phyloP scores from a whole-genome alignment of 192 early-diverging fungal species.

The Rhizophagus sp. region DNA sequence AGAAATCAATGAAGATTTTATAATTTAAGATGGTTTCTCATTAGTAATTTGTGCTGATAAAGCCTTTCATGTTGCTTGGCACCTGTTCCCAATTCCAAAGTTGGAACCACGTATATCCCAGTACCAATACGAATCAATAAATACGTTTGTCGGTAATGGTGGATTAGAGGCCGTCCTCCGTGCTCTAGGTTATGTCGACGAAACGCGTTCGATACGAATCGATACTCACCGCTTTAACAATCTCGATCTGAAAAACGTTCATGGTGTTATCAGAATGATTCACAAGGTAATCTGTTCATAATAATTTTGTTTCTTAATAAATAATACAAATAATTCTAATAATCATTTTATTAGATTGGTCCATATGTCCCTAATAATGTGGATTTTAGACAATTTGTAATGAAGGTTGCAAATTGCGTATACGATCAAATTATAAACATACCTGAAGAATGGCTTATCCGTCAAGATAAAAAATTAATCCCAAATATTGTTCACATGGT shows the following conservation, averaged over 20 bases:
- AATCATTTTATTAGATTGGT: conserved; percentile 11
- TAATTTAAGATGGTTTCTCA: conserved; percentile 22
- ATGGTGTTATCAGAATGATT: conserved; percentile 25
- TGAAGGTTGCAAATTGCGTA: conserved; percentile 18
- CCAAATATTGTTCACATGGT: conserved; percentile 31
- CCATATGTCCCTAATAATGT: conserved; percentile 7
- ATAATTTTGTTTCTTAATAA: background rate
- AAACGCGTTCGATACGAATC: background rate
- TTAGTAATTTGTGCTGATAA: conserved; percentile 25
- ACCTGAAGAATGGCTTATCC: conserved; percentile 25
- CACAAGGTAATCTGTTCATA: conserved; percentile 12
- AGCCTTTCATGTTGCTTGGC: conserved; percentile 23
- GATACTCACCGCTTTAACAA: background rate
- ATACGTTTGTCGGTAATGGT: conserved; percentile 1
- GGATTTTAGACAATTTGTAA: conserved; percentile 27
- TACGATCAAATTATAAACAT: conserved; percentile 23
- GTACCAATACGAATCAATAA: conserved; percentile 28
- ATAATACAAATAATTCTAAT: background rate
- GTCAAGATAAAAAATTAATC: conserved; percentile 27
- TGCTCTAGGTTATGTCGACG: conserved; percentile 17
- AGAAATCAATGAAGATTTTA: conserved; percentile 29
- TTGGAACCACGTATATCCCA: conserved; percentile 29
- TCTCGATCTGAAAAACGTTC: conserved; percentile 27
- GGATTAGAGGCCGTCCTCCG: conserved; percentile 19
- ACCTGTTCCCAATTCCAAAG: conserved; percentile 13